phyloP scores from a whole-genome alignment of 805 yeast species.

The Hanseniaspora pseudoguilliermondii region DNA sequence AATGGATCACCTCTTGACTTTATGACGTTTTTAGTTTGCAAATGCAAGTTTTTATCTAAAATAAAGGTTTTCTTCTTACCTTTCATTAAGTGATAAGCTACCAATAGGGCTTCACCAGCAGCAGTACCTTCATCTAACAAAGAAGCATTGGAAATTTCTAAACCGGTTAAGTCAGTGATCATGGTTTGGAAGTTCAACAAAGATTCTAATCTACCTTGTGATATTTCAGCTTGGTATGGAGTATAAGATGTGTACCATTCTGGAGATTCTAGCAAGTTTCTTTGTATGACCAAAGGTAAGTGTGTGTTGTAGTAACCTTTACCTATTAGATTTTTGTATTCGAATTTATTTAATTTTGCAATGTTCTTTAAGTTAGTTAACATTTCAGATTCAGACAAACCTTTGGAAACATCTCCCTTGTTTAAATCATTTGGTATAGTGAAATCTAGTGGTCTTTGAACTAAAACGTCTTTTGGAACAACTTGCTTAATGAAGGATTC shows the following conservation, averaged over 20 bases:
- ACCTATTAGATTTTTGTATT: slow-evolving; percentile 70
- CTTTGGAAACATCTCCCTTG: slow-evolving; percentile 44
- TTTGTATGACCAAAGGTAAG: slow-evolving; percentile 82
- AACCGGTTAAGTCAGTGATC: slow-evolving; percentile 78
- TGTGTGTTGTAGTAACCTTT: slow-evolving; percentile 88
- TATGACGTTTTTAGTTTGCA: slow-evolving; percentile 74
- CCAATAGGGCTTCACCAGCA: slow-evolving; percentile 91
- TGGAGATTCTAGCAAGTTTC: slow-evolving; percentile 84
- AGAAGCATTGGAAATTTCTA: slow-evolving; percentile 91
- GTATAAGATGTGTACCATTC: slow-evolving; percentile 99
- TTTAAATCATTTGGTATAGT: not conserved
- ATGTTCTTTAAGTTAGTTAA: slow-evolving; percentile 50
- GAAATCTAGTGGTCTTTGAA: slow-evolving; percentile 53
- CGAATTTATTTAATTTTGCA: slow-evolving; percentile 57
- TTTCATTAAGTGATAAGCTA: slow-evolving; percentile 54
- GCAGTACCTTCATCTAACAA: slow-evolving; percentile 93
- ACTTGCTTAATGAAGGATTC: slow-evolving; percentile 59
- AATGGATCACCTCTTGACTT: slow-evolving; percentile 66
- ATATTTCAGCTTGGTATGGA: slow-evolving; percentile 95
- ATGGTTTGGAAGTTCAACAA: slow-evolving; percentile 88
- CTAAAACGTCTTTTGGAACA: slow-evolving; percentile 64
- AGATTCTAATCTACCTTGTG: slow-evolving; percentile 90
- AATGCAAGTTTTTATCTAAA: slow-evolving; percentile 65
- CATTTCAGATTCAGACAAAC: slow-evolving; percentile 75
- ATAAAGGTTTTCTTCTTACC: slow-evolving; percentile 58